Base-by-base conservation (phyloP, 192 early-diverging fungal genomes). In the Coemansia sp. region DNA sequence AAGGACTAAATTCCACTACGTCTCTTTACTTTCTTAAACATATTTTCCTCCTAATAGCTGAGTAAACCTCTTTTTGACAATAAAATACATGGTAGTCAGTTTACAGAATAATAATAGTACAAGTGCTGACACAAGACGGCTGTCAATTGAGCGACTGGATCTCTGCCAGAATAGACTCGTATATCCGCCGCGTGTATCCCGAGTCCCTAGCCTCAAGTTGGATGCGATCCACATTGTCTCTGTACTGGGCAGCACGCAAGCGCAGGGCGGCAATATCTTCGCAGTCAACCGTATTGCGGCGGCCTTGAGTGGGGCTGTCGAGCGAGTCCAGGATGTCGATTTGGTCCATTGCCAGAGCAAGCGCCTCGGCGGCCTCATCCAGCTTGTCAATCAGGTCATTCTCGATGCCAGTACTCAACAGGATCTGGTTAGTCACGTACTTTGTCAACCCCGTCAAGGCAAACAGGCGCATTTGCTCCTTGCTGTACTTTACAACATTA, bases 341-440 rank as follows among this genome's bases (percentile, higher is more conserved):
- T 60, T 73, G 66, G 18, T 65, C 59, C 11, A 18, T 59, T 2
- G 53, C 31, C 21, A 57, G 53, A 21, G 50, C 56, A 25, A 76
- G 35, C 0, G 63, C 56, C 61, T 73, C 61, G 2, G 39, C 60
- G 1, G 60, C 41, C 52, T 69, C 63, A 14, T 64, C 70, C 9
- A 82, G 63, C 45, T 66, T 61, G 47, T 82, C 79, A 0, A 67
- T 66, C 59, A 76, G 37, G 45, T 82, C 79, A 61, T 82, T 82
- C 41, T 82, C 79, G 6, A 82, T 64, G 1, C 79, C 79, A 5
- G 79, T 82, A 64, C 79, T 76, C 36, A 82, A 39, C 38, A 82
- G 56, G 25, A 76, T 69, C 70, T 82, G 79, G 48, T 70, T 69
- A n/a, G 64, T 67, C 12, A 82, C 67, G 56, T 75, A 69, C 52